These are phyloP conservation scores for Niveomyces coronatus DNA, from an alignment of 2,329 filamentous ascomycete genomes.

Conservation along the genomic window DNA sequence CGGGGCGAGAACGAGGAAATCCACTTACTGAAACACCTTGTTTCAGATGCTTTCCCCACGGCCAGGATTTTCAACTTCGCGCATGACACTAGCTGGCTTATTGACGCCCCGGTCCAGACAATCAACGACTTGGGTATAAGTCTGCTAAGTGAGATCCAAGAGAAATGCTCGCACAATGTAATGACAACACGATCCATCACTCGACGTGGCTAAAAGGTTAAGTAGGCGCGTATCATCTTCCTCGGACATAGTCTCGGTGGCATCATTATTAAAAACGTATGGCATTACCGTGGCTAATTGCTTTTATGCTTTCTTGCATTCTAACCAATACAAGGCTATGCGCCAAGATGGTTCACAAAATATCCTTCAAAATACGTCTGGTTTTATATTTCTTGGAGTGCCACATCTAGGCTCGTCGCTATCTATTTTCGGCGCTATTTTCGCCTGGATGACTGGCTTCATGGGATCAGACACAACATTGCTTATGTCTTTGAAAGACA, in stretches of 20 bases:
- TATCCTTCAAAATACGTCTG: constrained; percentile 10
- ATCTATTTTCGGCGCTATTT: constrained; percentile 2
- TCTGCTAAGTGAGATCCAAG: too few relatives aligned
- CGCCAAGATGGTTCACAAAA: not conserved
- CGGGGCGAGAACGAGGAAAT: not conserved
- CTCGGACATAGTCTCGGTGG: constrained; percentile 14
- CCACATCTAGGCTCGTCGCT: constrained; percentile 7
- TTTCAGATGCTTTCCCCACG: not conserved
- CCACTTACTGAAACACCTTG: not conserved
- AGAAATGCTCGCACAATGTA: too few relatives aligned
- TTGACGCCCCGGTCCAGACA: not conserved
- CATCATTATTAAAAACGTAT: constrained; percentile 14
- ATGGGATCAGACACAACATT: constrained; percentile 11
- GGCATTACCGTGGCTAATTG: not conserved
- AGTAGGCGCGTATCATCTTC: constrained; percentile 13
- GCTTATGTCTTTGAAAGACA: constrained; percentile 5
- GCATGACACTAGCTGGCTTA: not conserved
- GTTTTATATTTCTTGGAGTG: constrained; percentile 13
- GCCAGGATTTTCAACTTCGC: not conserved
- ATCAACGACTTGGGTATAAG: too few relatives aligned
- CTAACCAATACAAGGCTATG: constrained; percentile 3
- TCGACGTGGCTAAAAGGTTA: too few relatives aligned
- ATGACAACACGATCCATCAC: too few relatives aligned
- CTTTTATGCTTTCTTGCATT: not conserved
- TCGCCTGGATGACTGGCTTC: constrained; percentile 7